Evolutionary conservation across 2,329 filamentous ascomycete genomes (phyloP), one percentile per base, ranked within the genome.

Genomic region (Fonsecaea pedrosoi): DNA sequence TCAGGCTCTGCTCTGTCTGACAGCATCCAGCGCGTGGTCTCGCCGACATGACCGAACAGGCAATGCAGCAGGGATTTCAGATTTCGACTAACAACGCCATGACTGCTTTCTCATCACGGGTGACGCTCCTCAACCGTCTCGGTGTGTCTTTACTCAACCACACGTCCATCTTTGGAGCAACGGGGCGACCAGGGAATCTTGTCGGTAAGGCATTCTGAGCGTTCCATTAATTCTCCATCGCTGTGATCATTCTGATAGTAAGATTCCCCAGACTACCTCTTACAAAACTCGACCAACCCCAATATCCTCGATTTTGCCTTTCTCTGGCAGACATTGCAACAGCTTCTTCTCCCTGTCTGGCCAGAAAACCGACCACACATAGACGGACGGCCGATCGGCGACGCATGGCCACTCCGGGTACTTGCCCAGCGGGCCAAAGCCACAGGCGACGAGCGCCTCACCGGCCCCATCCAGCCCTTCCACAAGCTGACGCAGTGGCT

Each of bases 401-500:
- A 64, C 54, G 62, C 62, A 8, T 64, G 62, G 62, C 62, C 62
- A 3, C 62, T 64, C 6, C 25, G 57, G 25, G 54, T 64, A 4
- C 54, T 64, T 15, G 34, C 18, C 4, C 37, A 30, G 35, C 18
- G 38, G 1, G 35, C 54, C 35, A 7, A 57, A 42, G 21, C 9
- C n/a, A 38, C 21, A 10, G 61, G 35, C 25, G 18, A 37, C 15
- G 6, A 45, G 4, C 9, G 9, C 32, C n/a, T 21, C 6, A 45
- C 62, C 8, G 12, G 25, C 7, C 7, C 8, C 15, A 64, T 64
- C n/a, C 62, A 64, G 21, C 62, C 62, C 18, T 64, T 64, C 35
- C 62, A 64, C 55, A 64, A 64, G 15, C 25, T 64, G 42, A 60
- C 58, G 9, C 58, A 60, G 30, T 60, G 58, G 58, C 58, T 60